These are phyloP conservation scores for Lentinula lateritia DNA, from an alignment of 768 basidiomycete genomes.

Conservation along the genomic window DNA sequence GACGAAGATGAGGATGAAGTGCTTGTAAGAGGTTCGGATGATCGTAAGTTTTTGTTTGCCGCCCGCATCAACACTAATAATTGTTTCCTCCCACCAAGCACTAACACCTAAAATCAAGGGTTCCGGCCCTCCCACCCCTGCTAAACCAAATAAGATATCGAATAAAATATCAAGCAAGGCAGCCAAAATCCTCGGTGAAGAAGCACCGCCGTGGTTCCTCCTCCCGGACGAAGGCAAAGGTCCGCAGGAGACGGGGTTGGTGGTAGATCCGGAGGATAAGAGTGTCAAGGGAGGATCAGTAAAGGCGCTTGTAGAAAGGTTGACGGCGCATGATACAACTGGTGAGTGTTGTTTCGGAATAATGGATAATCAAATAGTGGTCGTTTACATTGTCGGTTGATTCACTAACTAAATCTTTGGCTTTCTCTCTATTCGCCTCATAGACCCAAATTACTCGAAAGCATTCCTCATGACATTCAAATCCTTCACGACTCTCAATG, in stretches of 20 bases:
- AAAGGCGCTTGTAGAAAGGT: constrained; percentile 76
- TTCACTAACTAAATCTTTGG: neutral
- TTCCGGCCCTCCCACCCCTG: no score
- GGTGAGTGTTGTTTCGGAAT: constrained; percentile 41
- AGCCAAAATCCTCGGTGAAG: constrained; percentile 19
- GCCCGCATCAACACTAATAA: no score
- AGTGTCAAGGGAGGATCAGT: constrained; percentile 84
- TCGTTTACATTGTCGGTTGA: neutral
- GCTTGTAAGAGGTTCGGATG: neutral
- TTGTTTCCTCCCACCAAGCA: no score
- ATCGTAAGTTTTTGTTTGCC: neutral
- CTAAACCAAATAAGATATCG: neutral
- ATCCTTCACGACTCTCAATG: constrained; percentile 81
- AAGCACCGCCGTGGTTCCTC: constrained; percentile 72
- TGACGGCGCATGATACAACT: constrained; percentile 86
- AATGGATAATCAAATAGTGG: neutral
- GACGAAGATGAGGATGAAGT: neutral
- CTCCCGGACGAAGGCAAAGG: constrained; percentile 45
- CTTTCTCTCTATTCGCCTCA: neutral
- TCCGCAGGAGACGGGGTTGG: constrained; percentile 50
- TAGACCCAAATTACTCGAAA: constrained; percentile 76
- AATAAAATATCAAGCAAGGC: neutral
- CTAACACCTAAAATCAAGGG: no score
- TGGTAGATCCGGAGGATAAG: constrained; percentile 81
- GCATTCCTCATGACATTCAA: constrained; percentile 96